Percentiles rank a stretch among this genome's conserved stretches.
phyloP scores from a whole-genome alignment of 306 rosid genomes.

The Prunus davidiana region DNA sequence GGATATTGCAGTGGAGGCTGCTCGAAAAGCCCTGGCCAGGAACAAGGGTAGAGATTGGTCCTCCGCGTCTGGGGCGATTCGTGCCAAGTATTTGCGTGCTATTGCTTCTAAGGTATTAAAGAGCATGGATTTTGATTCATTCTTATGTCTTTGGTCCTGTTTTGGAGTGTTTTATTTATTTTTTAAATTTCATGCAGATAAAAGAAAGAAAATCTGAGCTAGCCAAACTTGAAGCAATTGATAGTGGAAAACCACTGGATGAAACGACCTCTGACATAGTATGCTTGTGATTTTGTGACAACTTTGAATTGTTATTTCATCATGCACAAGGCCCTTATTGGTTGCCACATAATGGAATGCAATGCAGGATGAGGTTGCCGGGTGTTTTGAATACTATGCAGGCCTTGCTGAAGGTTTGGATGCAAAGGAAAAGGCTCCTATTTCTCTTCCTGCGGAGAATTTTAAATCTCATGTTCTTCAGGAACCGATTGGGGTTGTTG shows the following conservation, averaged over 20 bases:
- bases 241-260: constrained; percentile 82
- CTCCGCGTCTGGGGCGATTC: constrained; percentile 61
- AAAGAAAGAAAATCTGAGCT: constrained; percentile 54
- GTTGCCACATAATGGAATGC: neutral
- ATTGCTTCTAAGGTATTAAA: constrained; percentile 67
- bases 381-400: constrained; percentile 88
- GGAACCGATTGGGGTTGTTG: constrained; percentile 91
- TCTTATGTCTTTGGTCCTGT: neutral
- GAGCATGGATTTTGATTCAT: too few relatives aligned
- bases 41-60: constrained; percentile 78
- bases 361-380: constrained; percentile 84
- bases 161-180: neutral
- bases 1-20: constrained; percentile 77
- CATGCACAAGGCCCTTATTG: constrained; percentile 1
- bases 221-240: constrained; percentile 69
- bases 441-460: constrained; percentile 70
- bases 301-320: neutral
- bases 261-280: constrained; percentile 89
- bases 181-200: constrained; percentile 30
- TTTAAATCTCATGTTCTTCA: constrained; percentile 61
- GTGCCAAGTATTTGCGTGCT: constrained; percentile 80
- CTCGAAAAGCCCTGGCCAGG: constrained; percentile 57
- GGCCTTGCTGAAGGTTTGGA: constrained; percentile 90
- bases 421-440: constrained; percentile 64
- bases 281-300: neutral